Base-by-base conservation (phyloP, 2,329 filamentous ascomycete species). In the Arthrobotrys musiformis region DNA sequence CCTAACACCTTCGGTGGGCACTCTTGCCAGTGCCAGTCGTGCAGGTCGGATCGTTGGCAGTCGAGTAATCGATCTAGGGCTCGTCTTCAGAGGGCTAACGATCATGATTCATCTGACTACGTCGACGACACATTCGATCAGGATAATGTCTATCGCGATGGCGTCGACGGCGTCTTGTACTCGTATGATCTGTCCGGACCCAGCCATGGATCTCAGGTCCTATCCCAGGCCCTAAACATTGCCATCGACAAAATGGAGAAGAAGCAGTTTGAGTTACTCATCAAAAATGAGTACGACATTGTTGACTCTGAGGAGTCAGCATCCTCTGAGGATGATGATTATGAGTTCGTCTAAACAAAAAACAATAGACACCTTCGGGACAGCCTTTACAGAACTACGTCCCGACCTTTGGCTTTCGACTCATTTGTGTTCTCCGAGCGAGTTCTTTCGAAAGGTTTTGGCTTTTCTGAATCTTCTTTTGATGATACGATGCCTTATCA, bases 201-300 rank as follows among this genome's bases (percentile, higher is more conserved):
- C 7, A 79, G 62, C 40, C 69, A 78, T 11, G 79, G 80, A 33
- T 70, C 78, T 4, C 79, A 81, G 58, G 78, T 78, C 35, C 52
- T 80, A 5, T 75, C 72, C 15, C 78, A 80, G 66, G 80, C 79
- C 30, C 79, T 81, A 22, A 77, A 79, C 5, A 63, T 80, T 70
- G 80, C 80, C 7, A 78, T 81, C 54, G 79, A 80, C 56, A 81
- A 81, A 61, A 79, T 81, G 37, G 79, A 81, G 79, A 60, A 79
- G 68, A 77, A 82, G 72, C 35, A 82, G 79, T 24, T 81, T 70
- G 76, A 82, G 13, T 44, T 78, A 52, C 50, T 82, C 69, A 63
- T 82, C 79, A 79, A 82, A 61, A 69, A 80, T 48, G 60, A 82
- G 78, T 69, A 81, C 46, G 52, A 82, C 69, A 50, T 82, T 78